Evolutionary conservation across 2,329 filamentous ascomycete species (phyloP).

Genomic region (Botryotinia convoluta): DNA sequence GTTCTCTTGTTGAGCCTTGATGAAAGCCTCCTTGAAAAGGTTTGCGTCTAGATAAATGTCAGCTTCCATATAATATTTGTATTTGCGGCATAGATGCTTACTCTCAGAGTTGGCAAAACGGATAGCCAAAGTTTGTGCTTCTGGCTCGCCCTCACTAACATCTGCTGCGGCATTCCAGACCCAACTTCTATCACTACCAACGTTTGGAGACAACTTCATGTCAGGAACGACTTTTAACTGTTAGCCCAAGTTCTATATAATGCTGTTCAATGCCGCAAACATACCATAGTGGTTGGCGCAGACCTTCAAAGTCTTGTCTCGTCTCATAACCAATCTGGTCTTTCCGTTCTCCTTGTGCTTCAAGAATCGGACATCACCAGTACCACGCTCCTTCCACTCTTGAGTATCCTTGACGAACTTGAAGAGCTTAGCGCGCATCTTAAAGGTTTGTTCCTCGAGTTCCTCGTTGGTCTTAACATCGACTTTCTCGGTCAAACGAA

Average conservation of each 20-base stretch:
- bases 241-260: conserved; percentile 24
- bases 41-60: conserved; percentile 71
- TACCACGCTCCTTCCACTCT: conserved; percentile 99
- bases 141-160: conserved; percentile 96
- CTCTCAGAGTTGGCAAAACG: conserved; percentile 97
- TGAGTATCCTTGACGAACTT: conserved; percentile 88
- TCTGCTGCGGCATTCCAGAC: conserved; percentile 98
- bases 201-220: conserved; percentile 98
- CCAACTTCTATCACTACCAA: conserved; percentile 97
- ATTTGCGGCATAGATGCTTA: conserved; percentile 48
- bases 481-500: conserved; percentile 93
- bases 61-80: conserved; percentile 12
- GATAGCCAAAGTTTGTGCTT: conserved; percentile 93
- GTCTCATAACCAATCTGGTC: conserved; percentile 95
- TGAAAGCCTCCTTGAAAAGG: conserved; percentile 94
- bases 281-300: conserved; percentile 99
- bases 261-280: conserved; percentile 38
- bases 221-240: conserved; percentile 75
- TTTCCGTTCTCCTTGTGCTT: conserved; percentile 99
- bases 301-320: conserved; percentile 99
- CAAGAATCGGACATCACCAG: conserved; percentile 90
- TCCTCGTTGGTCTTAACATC: conserved; percentile 98
- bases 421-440: conserved; percentile 99
- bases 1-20: conserved; percentile 96
- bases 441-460: conserved; percentile 94